Evolutionary conservation across 208 protist genomes (phyloP).

Genomic region (Trypanosoma cruzi): DNA sequence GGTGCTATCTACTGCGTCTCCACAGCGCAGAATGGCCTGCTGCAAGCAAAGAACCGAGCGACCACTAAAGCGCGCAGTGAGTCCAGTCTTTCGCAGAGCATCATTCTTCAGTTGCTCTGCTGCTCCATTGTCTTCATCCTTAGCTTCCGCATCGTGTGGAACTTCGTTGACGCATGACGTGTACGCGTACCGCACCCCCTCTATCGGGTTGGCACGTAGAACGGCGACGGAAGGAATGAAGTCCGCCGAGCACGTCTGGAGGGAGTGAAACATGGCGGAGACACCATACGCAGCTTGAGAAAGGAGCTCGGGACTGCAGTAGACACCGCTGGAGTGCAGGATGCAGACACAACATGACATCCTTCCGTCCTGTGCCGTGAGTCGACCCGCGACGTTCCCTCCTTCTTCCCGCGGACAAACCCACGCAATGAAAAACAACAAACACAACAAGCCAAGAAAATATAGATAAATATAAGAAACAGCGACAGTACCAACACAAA

Average conservation of each 20-base stretch:
- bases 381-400: not conserved
- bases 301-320: conserved; percentile 47
- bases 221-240: conserved; percentile 69
- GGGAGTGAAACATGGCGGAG: conserved; percentile 50
- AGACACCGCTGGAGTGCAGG: conserved; percentile 54
- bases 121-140: not conserved
- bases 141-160: conserved; percentile 38
- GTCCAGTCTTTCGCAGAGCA: not conserved
- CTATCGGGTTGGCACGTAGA: conserved; percentile 57
- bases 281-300: conserved; percentile 47
- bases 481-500: not conserved
- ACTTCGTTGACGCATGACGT: conserved; percentile 47
- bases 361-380: not conserved
- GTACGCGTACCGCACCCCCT: conserved; percentile 63
- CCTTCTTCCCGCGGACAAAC: not conserved
- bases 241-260: conserved; percentile 43
- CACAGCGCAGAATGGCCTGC: conserved; percentile 24
- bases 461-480: conserved; percentile 17
- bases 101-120: not conserved
- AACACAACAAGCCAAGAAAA: conserved; percentile 15
- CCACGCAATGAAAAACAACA: conserved; percentile 1
- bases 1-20: not conserved
- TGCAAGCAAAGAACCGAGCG: conserved; percentile 19
- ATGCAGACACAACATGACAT: conserved; percentile 65
- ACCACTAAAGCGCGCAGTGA: conserved; percentile 6